Evolutionary conservation across 108 stramenopile genomes (phyloP).

Genomic region (Cyclostephanos invisitatus): DNA sequence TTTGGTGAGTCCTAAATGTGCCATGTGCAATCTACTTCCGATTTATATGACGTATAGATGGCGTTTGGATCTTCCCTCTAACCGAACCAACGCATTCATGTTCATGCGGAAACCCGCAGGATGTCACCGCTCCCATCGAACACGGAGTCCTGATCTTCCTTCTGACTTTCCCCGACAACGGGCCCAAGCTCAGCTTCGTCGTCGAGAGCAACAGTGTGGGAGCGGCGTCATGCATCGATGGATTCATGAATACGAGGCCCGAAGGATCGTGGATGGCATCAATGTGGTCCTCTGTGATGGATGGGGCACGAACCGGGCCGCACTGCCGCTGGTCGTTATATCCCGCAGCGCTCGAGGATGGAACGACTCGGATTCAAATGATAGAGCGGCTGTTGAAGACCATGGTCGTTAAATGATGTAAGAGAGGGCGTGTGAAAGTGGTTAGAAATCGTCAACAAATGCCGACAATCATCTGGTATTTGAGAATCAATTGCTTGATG

Average conservation of each 20-base stretch:
- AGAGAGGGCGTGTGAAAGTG: neutral
- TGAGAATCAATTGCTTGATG: neutral
- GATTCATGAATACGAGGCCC: conserved; percentile 22
- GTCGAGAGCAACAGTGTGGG: conserved; percentile 13
- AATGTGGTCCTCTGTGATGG: neutral
- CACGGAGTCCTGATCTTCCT: conserved; percentile 12
- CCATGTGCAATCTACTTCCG: neutral
- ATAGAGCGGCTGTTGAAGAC: conserved; percentile 18
- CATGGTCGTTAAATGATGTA: conserved; percentile 12
- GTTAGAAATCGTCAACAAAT: neutral
- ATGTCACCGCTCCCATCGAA: conserved; percentile 24
- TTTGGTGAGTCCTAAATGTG: neutral
- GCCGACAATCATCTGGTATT: neutral
- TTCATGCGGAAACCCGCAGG: neutral
- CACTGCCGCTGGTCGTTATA: conserved; percentile 15
- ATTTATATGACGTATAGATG: neutral
- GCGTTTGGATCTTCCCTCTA: neutral
- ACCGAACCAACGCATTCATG: no score
- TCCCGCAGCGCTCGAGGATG: neutral
- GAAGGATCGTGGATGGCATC: conserved; percentile 10
- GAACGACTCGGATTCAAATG: neutral
- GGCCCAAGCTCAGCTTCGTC: conserved; percentile 14
- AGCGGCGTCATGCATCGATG: conserved; percentile 18
- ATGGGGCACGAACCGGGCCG: conserved; percentile 8
- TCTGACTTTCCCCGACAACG: conserved; percentile 8